Base-by-base conservation (phyloP, 176 grass and related monocot species). In the Bolboschoenus planiculmis region DNA sequence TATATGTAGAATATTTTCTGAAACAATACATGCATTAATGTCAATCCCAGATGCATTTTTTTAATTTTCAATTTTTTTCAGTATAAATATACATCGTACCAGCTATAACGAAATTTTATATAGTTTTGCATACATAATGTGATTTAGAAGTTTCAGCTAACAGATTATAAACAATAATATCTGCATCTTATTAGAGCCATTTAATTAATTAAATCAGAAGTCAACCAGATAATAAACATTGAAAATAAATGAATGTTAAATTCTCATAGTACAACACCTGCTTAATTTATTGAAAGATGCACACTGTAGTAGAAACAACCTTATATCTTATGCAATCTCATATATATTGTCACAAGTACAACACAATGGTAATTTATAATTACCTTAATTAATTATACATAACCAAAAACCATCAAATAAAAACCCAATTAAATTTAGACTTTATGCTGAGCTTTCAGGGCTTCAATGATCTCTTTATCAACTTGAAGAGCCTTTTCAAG, bases 401-500 rank as follows among this genome's bases (percentile, higher is more conserved):
- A 11, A 44, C 9, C 1, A 15, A 29, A 60, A 7, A 53, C 23
- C 21, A 78, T 54, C 14, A 54, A 33, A 54, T 51, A 18, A 79
- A 79, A 13, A 6, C 51, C 14, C 54, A 79, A 35, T 58, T 79
- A 40, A 27, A 0, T 60, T 34, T 5, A 62, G 14, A 8, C 78
- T 81, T 84, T 83, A 73, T 71, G 20, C 33, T 78, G 47, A n/a
- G 72, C 51, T 62, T 87, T 84, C 43, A 90, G 84, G 43, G 51
- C 60, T 43, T 76, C 73, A 30, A 90, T 37, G 1, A 67, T 80
- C 40, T 51, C 63, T 40, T 84, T 80, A 61, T 87, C 75, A 58
- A 90, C 42, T 26, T 87, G 88, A 27, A 90, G 73, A 40, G 85
- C 88, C 50, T 87, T 81, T 78, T 82, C 85, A 6, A 90, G 88